Evolutionary conservation across 2,329 filamentous ascomycete genomes (phyloP), one percentile per base, ranked within the genome.

Genomic region (Lasiodiplodia gonubiensis): DNA sequence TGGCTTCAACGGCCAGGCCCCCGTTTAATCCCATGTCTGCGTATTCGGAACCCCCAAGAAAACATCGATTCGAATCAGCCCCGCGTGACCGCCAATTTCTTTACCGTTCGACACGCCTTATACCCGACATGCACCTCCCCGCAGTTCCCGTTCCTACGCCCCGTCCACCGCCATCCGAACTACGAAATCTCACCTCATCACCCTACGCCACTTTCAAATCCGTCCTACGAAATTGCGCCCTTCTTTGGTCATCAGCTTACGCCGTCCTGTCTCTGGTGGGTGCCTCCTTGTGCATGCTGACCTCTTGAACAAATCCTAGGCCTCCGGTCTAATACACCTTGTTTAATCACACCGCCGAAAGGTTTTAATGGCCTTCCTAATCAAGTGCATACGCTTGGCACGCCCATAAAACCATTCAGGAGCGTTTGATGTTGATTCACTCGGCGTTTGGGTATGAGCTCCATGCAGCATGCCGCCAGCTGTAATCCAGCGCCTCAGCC

Each of bases 1-100:
- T 60, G 55, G 55, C 48, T 60, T 60, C 48, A n/a, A 18, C 55
- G 39, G 39, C 55, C 55, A 60, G 55, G 55, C 37, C 42, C 23
- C 21, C 42, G 27, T 33, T 52, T 16, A 51, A 6, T 11, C n/a
- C 53, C 46, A 6, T 63, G 46, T 63, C 35, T 48, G 46, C 46
- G 21, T 16, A 51, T 48, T 42, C 49, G 57, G 57, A 33, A 61
- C 35, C 16, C 18, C 42, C 42, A 21, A 33, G 30, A 33, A 59
- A 46, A 16, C 18, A 4, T 63, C 42, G 59, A 63, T 21, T 25
- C 59, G 42, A 51, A 18, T 23, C 42, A n/a, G 5, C 30, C 18
- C 57, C 57, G 35, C 18, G 57, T 63, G 59, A 63, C 46, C 42
- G 59, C 42, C 59, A 51, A 37, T 37, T 51, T 23, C 54, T n/a